Evolutionary conservation across 139 green algal genomes (phyloP).

Genomic region (Pedinophyceae sp.): DNA sequence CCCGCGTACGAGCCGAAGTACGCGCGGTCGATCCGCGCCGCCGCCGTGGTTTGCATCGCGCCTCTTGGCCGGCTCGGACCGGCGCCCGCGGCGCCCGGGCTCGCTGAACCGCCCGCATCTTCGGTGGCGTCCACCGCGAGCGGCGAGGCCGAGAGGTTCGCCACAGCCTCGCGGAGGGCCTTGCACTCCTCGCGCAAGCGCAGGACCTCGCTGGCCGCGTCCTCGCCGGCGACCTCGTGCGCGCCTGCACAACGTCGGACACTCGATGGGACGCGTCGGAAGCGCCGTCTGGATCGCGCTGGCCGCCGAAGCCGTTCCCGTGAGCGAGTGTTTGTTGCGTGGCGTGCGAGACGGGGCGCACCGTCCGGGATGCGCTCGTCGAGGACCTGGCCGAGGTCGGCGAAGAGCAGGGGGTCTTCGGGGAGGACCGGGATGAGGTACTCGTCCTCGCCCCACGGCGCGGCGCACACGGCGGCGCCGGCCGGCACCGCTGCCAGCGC

Average conservation of each 20-base stretch:
- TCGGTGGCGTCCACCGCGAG: too few relatives aligned
- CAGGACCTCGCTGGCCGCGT: not conserved
- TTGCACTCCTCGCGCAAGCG: too few relatives aligned
- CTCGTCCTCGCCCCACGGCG: conserved; percentile 34
- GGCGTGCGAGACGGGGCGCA: not conserved
- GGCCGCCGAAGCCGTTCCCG: not conserved
- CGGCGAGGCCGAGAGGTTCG: too few relatives aligned
- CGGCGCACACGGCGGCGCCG: not conserved
- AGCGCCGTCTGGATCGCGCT: too few relatives aligned
- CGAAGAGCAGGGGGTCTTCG: conserved; percentile 58
- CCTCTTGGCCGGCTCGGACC: too few relatives aligned
- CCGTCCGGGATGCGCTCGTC: not conserved
- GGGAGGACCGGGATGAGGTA: conserved; percentile 31
- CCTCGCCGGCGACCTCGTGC: not conserved
- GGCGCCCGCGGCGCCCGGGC: too few relatives aligned
- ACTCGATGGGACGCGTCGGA: too few relatives aligned
- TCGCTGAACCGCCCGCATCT: too few relatives aligned
- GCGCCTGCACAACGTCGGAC: too few relatives aligned
- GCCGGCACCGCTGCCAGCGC: conserved; percentile 7
- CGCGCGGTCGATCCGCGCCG: conserved; percentile 31
- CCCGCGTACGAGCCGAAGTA: conserved; percentile 82
- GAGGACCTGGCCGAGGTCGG: conserved; percentile 23
- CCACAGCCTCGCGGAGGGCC: too few relatives aligned
- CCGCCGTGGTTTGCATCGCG: not conserved
- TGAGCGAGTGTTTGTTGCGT: not conserved